These are phyloP conservation scores for Gossypium aridum DNA, from an alignment of 441 rosid genomes.

Conservation along the genomic window DNA sequence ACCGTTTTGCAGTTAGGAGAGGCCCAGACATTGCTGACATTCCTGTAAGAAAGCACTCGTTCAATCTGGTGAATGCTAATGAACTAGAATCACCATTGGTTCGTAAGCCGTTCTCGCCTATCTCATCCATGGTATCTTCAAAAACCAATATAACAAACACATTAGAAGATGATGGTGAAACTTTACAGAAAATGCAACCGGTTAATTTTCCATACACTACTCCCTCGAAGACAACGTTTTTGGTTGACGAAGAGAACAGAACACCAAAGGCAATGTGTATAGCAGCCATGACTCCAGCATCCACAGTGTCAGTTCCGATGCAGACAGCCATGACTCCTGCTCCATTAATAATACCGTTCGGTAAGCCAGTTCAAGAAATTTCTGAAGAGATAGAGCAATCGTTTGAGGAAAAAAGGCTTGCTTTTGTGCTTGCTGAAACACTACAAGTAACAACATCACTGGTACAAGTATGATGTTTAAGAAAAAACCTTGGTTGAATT, in stretches of 20 bases:
- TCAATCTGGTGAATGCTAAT: constrained; percentile 25
- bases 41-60: constrained; percentile 47
- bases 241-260: constrained; percentile 49
- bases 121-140: constrained; percentile 44
- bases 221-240: constrained; percentile 35
- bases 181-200: constrained; percentile 26
- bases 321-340: constrained; percentile 59
- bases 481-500: not conserved
- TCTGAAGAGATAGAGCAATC: constrained; percentile 54
- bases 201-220: constrained; percentile 18
- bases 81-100: constrained; percentile 61
- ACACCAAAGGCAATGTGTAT: constrained; percentile 33
- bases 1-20: constrained; percentile 54
- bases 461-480: constrained; percentile 28
- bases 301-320: constrained; percentile 67
- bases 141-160: constrained; percentile 35
- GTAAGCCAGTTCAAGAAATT: constrained; percentile 24
- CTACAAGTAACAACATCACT: constrained; percentile 30
- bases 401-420: constrained; percentile 80
- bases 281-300: constrained; percentile 45
- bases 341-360: constrained; percentile 21
- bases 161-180: constrained; percentile 24
- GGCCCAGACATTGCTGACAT: constrained; percentile 69
- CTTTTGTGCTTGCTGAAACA: constrained; percentile 43
- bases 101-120: constrained; percentile 87